Evolutionary conservation across 495 filamentous ascomycete genomes (phyloP).

Genomic region (Lasiosphaeria hispida): DNA sequence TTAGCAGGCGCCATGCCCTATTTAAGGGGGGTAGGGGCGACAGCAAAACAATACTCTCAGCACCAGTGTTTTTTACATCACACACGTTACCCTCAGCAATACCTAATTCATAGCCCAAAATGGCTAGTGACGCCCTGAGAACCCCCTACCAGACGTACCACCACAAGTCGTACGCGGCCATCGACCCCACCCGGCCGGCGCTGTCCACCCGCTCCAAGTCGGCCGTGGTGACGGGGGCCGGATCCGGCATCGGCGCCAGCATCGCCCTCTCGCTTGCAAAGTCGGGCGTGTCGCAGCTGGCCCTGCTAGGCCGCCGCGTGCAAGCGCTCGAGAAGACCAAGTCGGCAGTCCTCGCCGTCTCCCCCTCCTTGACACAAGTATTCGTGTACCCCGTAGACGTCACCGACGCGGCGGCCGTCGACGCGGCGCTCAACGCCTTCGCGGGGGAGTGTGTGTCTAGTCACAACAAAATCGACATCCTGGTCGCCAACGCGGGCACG

Average conservation of each 20-base stretch:
- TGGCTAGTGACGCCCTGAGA: too few species aligned
- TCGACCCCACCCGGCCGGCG: constrained; percentile 32
- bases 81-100: too few species aligned
- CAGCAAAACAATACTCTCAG: too few species aligned
- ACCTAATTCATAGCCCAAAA: too few species aligned
- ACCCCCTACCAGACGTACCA: not conserved
- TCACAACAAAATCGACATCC: constrained; percentile 28
- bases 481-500: constrained; percentile 36
- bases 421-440: not conserved
- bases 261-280: constrained; percentile 31
- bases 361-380: not conserved
- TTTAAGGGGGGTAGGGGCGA: too few species aligned
- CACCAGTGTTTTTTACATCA: too few species aligned
- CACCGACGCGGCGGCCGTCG: not conserved
- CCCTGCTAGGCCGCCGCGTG: constrained; percentile 28
- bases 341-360: constrained; percentile 1
- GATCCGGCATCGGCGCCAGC: constrained; percentile 30
- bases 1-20: too few species aligned
- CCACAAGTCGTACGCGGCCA: constrained; percentile 33
- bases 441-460: too few species aligned
- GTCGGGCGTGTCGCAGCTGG: constrained; percentile 28
- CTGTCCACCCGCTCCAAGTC: constrained; percentile 40
- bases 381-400: not conserved
- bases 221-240: constrained; percentile 47
- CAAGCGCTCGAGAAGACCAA: constrained; percentile 9